phyloP scores from a whole-genome alignment of 495 filamentous ascomycete species.

The Aspergillus homomorphus region DNA sequence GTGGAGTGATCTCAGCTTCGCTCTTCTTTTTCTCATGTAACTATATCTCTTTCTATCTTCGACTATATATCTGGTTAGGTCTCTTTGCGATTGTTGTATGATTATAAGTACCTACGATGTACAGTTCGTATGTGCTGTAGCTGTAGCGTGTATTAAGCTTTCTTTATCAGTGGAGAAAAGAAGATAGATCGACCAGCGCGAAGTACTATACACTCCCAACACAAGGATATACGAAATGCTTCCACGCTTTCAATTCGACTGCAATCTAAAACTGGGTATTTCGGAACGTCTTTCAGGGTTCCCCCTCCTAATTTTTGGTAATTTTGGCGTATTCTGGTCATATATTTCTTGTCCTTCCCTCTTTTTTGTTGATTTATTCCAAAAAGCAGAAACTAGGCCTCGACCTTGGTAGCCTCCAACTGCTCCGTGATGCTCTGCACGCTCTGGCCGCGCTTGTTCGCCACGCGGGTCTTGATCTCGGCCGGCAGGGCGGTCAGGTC shows the following conservation, averaged over 20 bases:
- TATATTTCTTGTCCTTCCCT: neutral
- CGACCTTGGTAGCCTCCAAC: constrained; percentile 41
- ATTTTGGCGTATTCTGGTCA: neutral
- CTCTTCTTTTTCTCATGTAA: neutral
- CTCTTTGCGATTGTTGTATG: no score
- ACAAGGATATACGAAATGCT: neutral
- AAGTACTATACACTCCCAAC: neutral
- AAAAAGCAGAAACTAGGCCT: neutral
- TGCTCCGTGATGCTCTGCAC: neutral
- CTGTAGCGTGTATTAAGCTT: no score
- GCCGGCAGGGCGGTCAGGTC: constrained; percentile 21
- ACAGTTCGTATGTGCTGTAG: no score
- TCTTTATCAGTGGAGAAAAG: no score
- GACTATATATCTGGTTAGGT: neutral
- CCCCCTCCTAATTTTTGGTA: no score
- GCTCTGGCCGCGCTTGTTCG: neutral
- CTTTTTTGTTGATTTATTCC: neutral
- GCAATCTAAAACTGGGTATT: constrained; percentile 13
- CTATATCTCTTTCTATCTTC: neutral
- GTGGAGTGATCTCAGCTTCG: constrained; percentile 58
- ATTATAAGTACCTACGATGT: no score
- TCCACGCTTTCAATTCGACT: constrained; percentile 10
- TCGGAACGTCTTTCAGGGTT: neutral
- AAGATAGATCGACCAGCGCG: no score
- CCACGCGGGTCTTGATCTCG: constrained; percentile 7